Conservation (phyloP, 352 stramenopile species). For the Thraustochytrium sp. region DNA sequence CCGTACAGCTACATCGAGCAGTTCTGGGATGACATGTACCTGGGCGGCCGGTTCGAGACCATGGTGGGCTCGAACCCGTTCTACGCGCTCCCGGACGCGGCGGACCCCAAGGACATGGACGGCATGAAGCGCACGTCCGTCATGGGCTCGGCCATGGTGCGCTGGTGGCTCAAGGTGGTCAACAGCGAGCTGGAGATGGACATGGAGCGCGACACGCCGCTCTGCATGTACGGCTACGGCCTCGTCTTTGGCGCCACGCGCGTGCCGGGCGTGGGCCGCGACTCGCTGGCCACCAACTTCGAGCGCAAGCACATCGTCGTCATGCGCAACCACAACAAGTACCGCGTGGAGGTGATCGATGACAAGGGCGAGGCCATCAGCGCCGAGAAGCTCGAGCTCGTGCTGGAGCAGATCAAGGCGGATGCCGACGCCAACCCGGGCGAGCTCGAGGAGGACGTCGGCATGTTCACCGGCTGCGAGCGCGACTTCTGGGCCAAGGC, state of each 20-base stretch:
- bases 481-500: slow-evolving; percentile 74
- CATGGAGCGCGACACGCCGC: slow-evolving; percentile 58
- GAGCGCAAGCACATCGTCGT: slow-evolving; percentile 69
- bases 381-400: slow-evolving; percentile 53
- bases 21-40: slow-evolving; percentile 74
- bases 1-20: slow-evolving; percentile 85
- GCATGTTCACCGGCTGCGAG: slow-evolving; percentile 65
- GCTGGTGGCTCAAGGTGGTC: slow-evolving; percentile 70
- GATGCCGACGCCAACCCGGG: slow-evolving; percentile 62
- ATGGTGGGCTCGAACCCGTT: slow-evolving; percentile 53
- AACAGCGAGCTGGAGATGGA: slow-evolving; percentile 74
- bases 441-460: slow-evolving; percentile 47
- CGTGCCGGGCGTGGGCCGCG: slow-evolving; percentile 54
- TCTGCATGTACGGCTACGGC: slow-evolving; percentile 78
- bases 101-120: neutral
- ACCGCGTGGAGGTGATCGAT: slow-evolving; percentile 55
- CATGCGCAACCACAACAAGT: slow-evolving; percentile 73
- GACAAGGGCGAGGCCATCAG: neutral
- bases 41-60: slow-evolving; percentile 20
- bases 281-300: slow-evolving; percentile 25
- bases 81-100: slow-evolving; percentile 44
- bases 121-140: neutral
- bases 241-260: slow-evolving; percentile 75
- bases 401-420: slow-evolving; percentile 71
- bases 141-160: neutral